phyloP scores from a whole-genome alignment of 2,329 filamentous ascomycete species.

The Byssochlamys sp. region DNA sequence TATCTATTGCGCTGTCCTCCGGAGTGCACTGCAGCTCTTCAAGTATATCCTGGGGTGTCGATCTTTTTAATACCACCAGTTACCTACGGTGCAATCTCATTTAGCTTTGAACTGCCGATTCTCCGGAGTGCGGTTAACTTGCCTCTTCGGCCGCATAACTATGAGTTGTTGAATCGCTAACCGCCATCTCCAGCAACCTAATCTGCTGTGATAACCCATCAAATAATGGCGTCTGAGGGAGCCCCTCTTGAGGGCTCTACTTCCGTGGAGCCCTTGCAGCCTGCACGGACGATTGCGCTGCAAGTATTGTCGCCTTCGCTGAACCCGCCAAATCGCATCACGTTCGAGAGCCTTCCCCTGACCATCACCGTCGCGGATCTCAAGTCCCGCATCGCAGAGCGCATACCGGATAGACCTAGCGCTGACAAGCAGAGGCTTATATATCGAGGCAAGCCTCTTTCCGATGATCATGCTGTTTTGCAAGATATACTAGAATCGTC shows the following conservation, averaged over 20 bases:
- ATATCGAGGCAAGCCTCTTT: conserved; percentile 46
- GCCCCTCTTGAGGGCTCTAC: neutral
- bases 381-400: conserved; percentile 43
- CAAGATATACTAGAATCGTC: conserved; percentile 42
- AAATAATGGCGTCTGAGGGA: conserved; percentile 6
- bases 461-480: conserved; percentile 41
- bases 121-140: neutral
- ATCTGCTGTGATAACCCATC: neutral
- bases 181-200: neutral
- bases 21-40: neutral
- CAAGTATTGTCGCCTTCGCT: conserved; percentile 35
- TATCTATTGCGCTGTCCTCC: neutral
- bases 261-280: neutral
- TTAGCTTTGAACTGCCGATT: neutral
- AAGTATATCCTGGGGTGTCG: neutral
- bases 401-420: conserved; percentile 38
- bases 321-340: conserved; percentile 27
- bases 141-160: neutral
- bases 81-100: neutral
- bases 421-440: conserved; percentile 47
- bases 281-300: conserved; percentile 17
- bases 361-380: conserved; percentile 42
- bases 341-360: conserved; percentile 27
- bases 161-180: neutral
- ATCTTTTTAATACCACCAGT: neutral